Evolutionary conservation across 2,329 filamentous ascomycete genomes (phyloP).

Genomic region (Diaporthe vaccinii): DNA sequence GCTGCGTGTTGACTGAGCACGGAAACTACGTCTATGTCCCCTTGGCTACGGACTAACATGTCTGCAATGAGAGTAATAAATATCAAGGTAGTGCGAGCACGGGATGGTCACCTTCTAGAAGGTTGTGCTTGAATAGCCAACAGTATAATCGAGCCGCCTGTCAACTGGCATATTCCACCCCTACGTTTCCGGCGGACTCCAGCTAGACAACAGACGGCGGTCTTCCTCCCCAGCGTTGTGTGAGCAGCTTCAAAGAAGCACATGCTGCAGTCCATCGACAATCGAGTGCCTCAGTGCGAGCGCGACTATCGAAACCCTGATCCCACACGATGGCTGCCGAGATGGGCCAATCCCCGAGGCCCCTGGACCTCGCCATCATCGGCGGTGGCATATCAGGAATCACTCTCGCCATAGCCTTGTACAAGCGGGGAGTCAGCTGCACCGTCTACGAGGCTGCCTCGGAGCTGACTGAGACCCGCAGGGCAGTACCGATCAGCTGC

Average conservation of each 20-base stretch:
- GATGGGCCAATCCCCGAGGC: constrained; percentile 34
- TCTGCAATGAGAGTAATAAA: constrained; percentile 2
- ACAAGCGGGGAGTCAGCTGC: constrained; percentile 48
- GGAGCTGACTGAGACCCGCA: constrained; percentile 53
- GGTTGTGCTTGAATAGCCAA: neutral
- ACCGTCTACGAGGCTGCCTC: constrained; percentile 54
- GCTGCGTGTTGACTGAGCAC: neutral
- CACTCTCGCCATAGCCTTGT: constrained; percentile 51
- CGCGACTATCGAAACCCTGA: neutral
- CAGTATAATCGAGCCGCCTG: neutral
- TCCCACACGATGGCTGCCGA: constrained; percentile 8
- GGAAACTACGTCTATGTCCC: neutral
- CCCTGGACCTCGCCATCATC: constrained; percentile 53
- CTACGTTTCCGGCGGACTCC: too few species aligned
- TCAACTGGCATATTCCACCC: neutral
- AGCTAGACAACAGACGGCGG: neutral
- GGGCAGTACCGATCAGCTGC: constrained; percentile 53
- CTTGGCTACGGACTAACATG: neutral
- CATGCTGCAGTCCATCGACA: neutral
- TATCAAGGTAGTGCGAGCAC: constrained; percentile 8
- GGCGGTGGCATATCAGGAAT: constrained; percentile 58
- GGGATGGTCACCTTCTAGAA: neutral
- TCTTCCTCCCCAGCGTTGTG: neutral
- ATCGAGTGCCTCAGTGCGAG: neutral
- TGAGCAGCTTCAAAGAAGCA: neutral